Evolutionary conservation across 257 asterid species (phyloP).

Genomic region (Misopates orontium): DNA sequence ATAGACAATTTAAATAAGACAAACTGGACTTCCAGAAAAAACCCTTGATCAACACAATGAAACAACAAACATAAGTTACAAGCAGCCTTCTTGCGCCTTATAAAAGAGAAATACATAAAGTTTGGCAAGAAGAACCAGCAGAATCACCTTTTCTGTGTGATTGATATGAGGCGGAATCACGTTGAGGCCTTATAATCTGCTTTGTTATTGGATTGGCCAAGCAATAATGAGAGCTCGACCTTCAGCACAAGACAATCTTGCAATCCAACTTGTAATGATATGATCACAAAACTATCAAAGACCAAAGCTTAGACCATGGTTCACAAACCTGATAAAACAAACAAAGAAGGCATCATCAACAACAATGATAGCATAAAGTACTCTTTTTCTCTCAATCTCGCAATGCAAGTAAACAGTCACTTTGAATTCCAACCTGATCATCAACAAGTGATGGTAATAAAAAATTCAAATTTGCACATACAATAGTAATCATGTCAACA

Average conservation of each 20-base stretch:
- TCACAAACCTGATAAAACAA: constrained; percentile 22
- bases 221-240: constrained; percentile 31
- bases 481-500: no score
- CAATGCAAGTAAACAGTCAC: not conserved
- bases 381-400: not conserved
- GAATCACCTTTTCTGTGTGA: no score
- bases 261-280: constrained; percentile 13
- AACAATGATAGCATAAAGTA: constrained; percentile 1
- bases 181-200: constrained; percentile 16
- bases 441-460: not conserved
- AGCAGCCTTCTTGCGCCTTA: not conserved
- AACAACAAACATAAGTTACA: constrained; percentile 18
- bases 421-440: not conserved
- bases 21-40: no score
- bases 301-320: constrained; percentile 19
- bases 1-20: no score
- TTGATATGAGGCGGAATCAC: not conserved
- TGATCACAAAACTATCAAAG: constrained; percentile 17
- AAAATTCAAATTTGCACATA: no score
- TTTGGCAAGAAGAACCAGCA: constrained; percentile 7
- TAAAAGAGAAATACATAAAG: constrained; percentile 1
- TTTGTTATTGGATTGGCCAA: constrained; percentile 25
- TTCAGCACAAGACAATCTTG: constrained; percentile 14
- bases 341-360: constrained; percentile 13
- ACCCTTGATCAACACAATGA: not conserved